phyloP scores from a whole-genome alignment of 768 basidiomycete species.

The Panellus pusillus region DNA sequence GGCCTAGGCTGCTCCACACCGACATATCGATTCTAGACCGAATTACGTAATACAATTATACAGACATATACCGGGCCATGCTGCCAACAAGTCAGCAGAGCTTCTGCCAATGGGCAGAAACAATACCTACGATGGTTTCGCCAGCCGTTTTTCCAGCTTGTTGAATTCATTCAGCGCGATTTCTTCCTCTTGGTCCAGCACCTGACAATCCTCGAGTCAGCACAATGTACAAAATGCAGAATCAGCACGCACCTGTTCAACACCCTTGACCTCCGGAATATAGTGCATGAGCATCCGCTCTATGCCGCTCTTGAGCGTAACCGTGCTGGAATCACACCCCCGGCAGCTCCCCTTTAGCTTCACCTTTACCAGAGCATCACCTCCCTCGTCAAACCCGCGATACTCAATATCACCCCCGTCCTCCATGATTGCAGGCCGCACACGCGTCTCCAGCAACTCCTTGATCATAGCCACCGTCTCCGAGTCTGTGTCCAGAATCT shows the following conservation, averaged over 20 bases:
- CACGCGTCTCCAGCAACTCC: slow-evolving; percentile 91
- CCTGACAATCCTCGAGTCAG: slow-evolving; percentile 47
- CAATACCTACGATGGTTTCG: slow-evolving; percentile 44
- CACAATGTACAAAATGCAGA: not conserved
- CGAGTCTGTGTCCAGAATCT: slow-evolving; percentile 89
- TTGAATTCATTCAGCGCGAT: slow-evolving; percentile 86
- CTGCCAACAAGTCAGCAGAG: slow-evolving; percentile 33
- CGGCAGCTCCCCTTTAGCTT: slow-evolving; percentile 97
- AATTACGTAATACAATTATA: slow-evolving; percentile 35
- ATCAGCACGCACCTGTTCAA: slow-evolving; percentile 67
- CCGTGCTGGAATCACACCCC: slow-evolving; percentile 91
- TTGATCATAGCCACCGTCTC: slow-evolving; percentile 99
- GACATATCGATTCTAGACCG: no score
- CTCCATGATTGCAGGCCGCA: slow-evolving; percentile 97
- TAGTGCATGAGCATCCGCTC: slow-evolving; percentile 99
- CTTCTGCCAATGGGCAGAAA: not conserved
- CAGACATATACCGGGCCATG: slow-evolving; percentile 84
- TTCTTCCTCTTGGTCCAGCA: slow-evolving; percentile 86
- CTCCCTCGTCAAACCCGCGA: slow-evolving; percentile 83
- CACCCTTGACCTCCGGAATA: slow-evolving; percentile 91
- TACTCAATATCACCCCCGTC: slow-evolving; percentile 99
- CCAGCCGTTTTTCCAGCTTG: slow-evolving; percentile 78
- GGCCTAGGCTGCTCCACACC: no score
- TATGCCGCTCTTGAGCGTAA: slow-evolving; percentile 95
- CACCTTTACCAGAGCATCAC: slow-evolving; percentile 75